Percentiles rank a stretch among this genome's conserved stretches.
These are phyloP conservation scores for Blastobotrys aristatus DNA, from an alignment of 1,139 yeast species.

Conservation along the genomic window DNA sequence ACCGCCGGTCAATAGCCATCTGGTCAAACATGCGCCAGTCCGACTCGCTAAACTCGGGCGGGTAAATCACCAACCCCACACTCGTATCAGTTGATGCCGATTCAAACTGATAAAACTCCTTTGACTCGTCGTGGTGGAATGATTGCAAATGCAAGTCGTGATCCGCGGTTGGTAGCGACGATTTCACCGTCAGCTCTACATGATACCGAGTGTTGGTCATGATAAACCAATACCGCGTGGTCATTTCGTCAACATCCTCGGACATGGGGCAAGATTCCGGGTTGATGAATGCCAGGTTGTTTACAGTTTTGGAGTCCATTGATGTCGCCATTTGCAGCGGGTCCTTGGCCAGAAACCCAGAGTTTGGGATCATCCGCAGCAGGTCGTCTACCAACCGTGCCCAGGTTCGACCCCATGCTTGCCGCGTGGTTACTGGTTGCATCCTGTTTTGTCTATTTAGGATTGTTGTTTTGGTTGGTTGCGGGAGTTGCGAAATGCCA, in stretches of 20 bases:
- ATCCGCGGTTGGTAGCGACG: constrained; percentile 8
- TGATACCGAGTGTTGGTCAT: constrained; percentile 22
- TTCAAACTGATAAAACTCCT: constrained; percentile 19
- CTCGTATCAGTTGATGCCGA: constrained; percentile 20
- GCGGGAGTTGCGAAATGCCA: too few relatives aligned
- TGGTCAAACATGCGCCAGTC: constrained; percentile 24
- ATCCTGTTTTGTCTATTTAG: too few relatives aligned
- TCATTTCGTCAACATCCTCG: constrained; percentile 4
- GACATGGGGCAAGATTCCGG: constrained; percentile 2
- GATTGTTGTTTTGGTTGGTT: too few relatives aligned
- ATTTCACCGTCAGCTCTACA: constrained; percentile 17
- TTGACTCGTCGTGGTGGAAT: neutral
- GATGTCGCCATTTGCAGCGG: constrained; percentile 20
- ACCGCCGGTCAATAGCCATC: constrained; percentile 23
- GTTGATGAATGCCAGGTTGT: constrained; percentile 12
- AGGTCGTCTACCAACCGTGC: constrained; percentile 29
- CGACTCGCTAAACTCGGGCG: constrained; percentile 25
- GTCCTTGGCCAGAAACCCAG: constrained; percentile 18
- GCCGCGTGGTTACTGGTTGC: constrained; percentile 2
- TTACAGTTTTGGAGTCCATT: constrained; percentile 15
- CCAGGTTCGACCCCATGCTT: constrained; percentile 25
- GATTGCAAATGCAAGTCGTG: constrained; percentile 23
- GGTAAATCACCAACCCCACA: constrained; percentile 23
- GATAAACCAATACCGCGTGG: constrained; percentile 15
- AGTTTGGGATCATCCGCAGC: constrained; percentile 21